Base-by-base conservation (phyloP, 2,329 filamentous ascomycete genomes). In the Verruconis gallopava region DNA sequence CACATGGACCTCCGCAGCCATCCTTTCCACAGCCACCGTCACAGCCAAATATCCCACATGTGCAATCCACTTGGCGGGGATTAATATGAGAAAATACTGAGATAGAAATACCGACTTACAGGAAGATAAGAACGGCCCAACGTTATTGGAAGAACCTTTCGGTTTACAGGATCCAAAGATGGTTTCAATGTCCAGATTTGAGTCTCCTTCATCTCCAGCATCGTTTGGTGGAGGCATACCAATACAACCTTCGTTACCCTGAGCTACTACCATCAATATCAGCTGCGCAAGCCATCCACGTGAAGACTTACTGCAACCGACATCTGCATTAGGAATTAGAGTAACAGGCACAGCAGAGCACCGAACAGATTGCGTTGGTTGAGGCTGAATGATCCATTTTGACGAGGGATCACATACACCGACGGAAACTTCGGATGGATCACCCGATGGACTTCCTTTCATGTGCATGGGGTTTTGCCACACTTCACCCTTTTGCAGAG, bases 281-380 rank as follows among this genome's bases (percentile, higher is more conserved):
- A n/a, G n/a, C n/a, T n/a, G n/a, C n/a, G n/a, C n/a, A n/a, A n/a
- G n/a, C n/a, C n/a, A n/a, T n/a, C n/a, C n/a, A n/a, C n/a, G n/a
- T n/a, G n/a, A n/a, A n/a, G 25, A 30, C 25, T 30, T 30, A 30
- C 25, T 30, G 25, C 25, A 30, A 30, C n/a, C n/a, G n/a, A n/a
- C n/a, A n/a, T n/a, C n/a, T n/a, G 25, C 25, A 30, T 9, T 30
- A 9, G 25, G 25, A 9, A n/a, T n/a, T n/a, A 30, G 9, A 30
- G n/a, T 30, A 9, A 30, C 6, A 9, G 25, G 25, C 6, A n/a
- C 25, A 9, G n/a, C n/a, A 30, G 25, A 30, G n/a, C 25, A 30
- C 9, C n/a, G 9, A 30, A 30, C 25, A 30, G 9, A n/a, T 9
- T 30, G 25, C n/a, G 25, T 30, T 9, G 25, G 25, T 30, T 30